Evolutionary conservation across 129 eudicot species (phyloP).

Genomic region (Scalesia atractyloides): DNA sequence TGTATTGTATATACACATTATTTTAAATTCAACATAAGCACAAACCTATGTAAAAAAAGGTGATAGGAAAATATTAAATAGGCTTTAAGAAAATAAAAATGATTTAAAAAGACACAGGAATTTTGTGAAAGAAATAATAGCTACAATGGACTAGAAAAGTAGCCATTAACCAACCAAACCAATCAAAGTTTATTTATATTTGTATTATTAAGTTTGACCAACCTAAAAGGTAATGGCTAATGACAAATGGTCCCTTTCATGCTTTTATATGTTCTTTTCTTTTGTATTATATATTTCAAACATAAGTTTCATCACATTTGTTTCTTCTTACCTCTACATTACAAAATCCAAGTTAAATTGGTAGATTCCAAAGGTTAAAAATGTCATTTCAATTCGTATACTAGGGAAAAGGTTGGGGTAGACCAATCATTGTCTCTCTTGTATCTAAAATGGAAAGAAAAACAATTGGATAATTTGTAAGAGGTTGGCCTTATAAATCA

Average conservation of each 20-base stretch:
- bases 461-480: no score
- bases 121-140: no score
- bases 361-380: neutral
- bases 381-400: neutral
- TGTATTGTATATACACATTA: neutral
- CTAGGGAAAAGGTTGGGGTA: no score
- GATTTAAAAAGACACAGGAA: neutral
- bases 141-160: neutral
- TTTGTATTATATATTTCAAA: conserved; percentile 3
- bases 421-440: no score
- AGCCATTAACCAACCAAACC: conserved; percentile 24
- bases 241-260: conserved; percentile 22
- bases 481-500: no score
- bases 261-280: conserved; percentile 10
- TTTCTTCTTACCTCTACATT: conserved; percentile 19
- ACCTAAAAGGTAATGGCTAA: conserved; percentile 18
- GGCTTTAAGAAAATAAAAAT: neutral
- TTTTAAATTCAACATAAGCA: neutral
- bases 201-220: conserved; percentile 24
- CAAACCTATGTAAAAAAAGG: no score
- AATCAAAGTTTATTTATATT: conserved; percentile 17
- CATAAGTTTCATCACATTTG: conserved; percentile 2
- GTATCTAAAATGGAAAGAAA: no score
- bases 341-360: conserved; percentile 2
- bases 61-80: no score